Base-by-base conservation (phyloP, 331 rosid species). In the Quercus tomentella region DNA sequence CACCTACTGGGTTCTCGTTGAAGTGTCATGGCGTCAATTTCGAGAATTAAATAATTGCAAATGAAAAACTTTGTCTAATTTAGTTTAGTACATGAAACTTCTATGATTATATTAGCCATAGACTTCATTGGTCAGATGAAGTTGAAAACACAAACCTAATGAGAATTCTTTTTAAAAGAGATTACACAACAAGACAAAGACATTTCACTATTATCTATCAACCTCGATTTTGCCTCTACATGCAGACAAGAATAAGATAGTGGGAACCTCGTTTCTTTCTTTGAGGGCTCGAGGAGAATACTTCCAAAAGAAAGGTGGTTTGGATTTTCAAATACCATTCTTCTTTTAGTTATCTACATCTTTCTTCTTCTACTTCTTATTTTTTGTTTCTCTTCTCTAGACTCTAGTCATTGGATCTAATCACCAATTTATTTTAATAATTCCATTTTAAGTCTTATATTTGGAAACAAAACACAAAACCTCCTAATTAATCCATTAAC, bases 231-330 rank as follows among this genome's bases (percentile, higher is more conserved):
- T 83, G 83, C 68, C 56, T 30, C 65, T 57, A 82, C 75, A 45
- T 76, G 85, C 81, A 45, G 90, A 86, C 89, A 85, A 35, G 49
- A 79, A 58, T 52, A 86, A 81, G 80, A 76, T 63, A 35, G 88
- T 79, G 87, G 84, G 73, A 80, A 74, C 52, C 41, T 43, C 31
- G 8, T 78, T 82, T 86, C 45, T 72, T 79, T 76, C 70, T 88
- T 92, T 90, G 92, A 85, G 89, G 91, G 91, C 94, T 89, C 91
- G 88, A 92, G 97, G 86, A 74, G 74, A 88, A 68, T 83, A 83
- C 75, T 81, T 84, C 88, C 88, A 89, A 89, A 83, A 20, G 7
- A 69, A 43, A 22, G 25, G 66, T 56, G 58, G 55, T 81, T 83
- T 45, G 70, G 70, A 33, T 85, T 86, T 72, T 72, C 68, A 72